phyloP scores from a whole-genome alignment of 192 early-diverging fungal genomes.

The Coemansia asiatica region DNA sequence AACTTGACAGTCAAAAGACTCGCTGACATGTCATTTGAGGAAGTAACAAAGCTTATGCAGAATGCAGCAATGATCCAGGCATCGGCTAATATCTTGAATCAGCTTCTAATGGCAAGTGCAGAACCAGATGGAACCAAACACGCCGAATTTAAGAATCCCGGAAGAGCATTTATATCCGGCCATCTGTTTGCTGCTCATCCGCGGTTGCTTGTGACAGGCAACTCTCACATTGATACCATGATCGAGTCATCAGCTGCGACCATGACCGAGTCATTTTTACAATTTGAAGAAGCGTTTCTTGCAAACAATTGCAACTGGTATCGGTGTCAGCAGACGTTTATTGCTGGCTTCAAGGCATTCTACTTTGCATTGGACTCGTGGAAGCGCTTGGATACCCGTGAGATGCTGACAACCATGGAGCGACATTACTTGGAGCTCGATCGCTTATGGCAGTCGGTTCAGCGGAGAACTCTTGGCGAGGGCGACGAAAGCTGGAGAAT shows the following conservation, averaged over 20 bases:
- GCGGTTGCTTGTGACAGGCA: slow-evolving; percentile 24
- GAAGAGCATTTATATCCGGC: slow-evolving; percentile 33
- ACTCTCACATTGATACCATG: slow-evolving; percentile 31
- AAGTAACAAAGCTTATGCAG: slow-evolving; percentile 32
- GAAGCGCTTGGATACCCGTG: slow-evolving; percentile 39
- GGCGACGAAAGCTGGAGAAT: slow-evolving; percentile 42
- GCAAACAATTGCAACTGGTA: slow-evolving; percentile 18
- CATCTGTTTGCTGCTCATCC: slow-evolving; percentile 41
- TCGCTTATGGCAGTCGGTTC: slow-evolving; percentile 48
- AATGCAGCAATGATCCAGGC: slow-evolving; percentile 13
- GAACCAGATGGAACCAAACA: not conserved
- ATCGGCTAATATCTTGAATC: slow-evolving; percentile 21
- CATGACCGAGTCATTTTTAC: slow-evolving; percentile 25
- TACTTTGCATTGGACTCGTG: slow-evolving; percentile 40
- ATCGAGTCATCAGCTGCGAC: slow-evolving; percentile 26
- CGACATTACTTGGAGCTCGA: slow-evolving; percentile 51
- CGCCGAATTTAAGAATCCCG: slow-evolving; percentile 9
- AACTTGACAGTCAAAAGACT: slow-evolving; percentile 27
- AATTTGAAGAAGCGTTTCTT: slow-evolving; percentile 18
- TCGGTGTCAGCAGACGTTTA: slow-evolving; percentile 21
- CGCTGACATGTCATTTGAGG: slow-evolving; percentile 25
- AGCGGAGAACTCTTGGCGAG: slow-evolving; percentile 34
- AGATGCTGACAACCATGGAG: slow-evolving; percentile 37
- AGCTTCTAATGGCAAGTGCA: slow-evolving; percentile 5
- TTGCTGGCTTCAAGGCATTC: slow-evolving; percentile 35